A percentile compares a stretch with the other conserved stretches of the same genome.
Evolutionary conservation across 495 filamentous ascomycete species (phyloP).

Genomic region (Glonium stellatum): DNA sequence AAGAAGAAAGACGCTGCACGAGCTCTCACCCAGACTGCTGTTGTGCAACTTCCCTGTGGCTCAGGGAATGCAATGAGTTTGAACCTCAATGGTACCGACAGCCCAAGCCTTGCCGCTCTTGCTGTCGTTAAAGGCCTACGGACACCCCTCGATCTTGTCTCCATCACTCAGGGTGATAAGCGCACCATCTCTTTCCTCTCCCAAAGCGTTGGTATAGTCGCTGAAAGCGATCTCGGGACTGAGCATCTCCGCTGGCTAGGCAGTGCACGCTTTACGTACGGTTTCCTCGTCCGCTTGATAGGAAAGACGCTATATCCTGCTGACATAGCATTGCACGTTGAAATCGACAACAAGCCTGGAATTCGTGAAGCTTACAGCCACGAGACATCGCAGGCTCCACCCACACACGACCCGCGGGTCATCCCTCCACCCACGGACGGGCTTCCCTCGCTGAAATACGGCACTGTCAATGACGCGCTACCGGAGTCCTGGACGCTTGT

Average conservation of each 20-base stretch:
- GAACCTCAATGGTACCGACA: constrained; percentile 78
- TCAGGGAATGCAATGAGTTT: constrained; percentile 90
- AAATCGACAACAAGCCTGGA: constrained; percentile 64
- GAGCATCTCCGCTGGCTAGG: constrained; percentile 94
- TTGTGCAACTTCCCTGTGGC: constrained; percentile 86
- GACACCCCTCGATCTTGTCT: constrained; percentile 76
- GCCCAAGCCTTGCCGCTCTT: constrained; percentile 67
- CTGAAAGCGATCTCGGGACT: constrained; percentile 80
- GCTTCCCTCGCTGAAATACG: constrained; percentile 69
- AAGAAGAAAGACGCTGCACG: constrained; percentile 64
- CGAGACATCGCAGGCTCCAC: constrained; percentile 38
- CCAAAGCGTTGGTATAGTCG: constrained; percentile 83
- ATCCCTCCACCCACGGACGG: constrained; percentile 29
- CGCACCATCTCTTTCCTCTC: constrained; percentile 82
- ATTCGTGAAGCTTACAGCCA: constrained; percentile 67
- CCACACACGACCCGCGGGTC: constrained; percentile 12
- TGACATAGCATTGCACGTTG: constrained; percentile 76
- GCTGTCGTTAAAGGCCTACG: constrained; percentile 76
- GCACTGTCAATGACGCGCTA: constrained; percentile 67
- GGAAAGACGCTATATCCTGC: constrained; percentile 75
- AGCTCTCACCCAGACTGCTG: constrained; percentile 71
- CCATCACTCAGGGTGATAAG: constrained; percentile 69
- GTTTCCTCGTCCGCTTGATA: constrained; percentile 66
- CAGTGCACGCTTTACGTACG: constrained; percentile 71
- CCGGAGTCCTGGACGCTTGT: constrained; percentile 67